Evolutionary conservation across 345 rosid species (phyloP), one percentile per base, ranked within the genome.

Genomic region (Corchorus capsularis): DNA sequence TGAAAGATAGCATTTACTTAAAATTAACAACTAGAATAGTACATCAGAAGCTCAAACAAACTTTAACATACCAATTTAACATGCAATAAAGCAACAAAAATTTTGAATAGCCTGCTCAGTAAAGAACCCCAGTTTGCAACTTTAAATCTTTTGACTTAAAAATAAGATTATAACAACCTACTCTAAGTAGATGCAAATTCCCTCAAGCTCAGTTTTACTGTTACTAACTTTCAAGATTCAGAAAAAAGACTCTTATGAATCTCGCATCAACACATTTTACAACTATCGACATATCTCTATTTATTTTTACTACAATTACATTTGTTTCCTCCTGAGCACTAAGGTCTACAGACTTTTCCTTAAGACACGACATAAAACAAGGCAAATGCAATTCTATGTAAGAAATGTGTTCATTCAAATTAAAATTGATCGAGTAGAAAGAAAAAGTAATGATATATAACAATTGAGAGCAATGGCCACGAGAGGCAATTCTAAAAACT

Each of bases 1-100:
- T 20, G 60, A 20, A 37, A 79, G 61, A 77, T 22, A 60, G 75
- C 68, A n/a, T 37, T 49, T 8, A 47, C 43, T 27, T 46, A 56
- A 69, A 50, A 22, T 20, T 72, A 19, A 69, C 59, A 53, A 55
- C 62, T 27, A 70, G 47, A 45, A 46, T 55, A 69, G 37, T 82
- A 52, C 70, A 57, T 71, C 61, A 15, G 69, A 61, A 63, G 41
- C 52, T 61, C 50, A 37, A 69, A 15, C 52, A 6, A 6, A 32
- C 3, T n/a, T 50, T 54, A 60, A 7, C 22, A 43, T 10, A 46
- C n/a, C 60, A 68, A 64, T 59, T 59, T 67, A 39, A n/a, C 37
- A 17, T 8, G 60, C 55, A 72, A 60, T 16, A 50, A 32, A 39
- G 46, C 41, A 69, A 53, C 32, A 52, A 16, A 17, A 66, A 13